Conservation (phyloP, 2,329 filamentous ascomycete genomes). For the Venturia oleaginea region DNA sequence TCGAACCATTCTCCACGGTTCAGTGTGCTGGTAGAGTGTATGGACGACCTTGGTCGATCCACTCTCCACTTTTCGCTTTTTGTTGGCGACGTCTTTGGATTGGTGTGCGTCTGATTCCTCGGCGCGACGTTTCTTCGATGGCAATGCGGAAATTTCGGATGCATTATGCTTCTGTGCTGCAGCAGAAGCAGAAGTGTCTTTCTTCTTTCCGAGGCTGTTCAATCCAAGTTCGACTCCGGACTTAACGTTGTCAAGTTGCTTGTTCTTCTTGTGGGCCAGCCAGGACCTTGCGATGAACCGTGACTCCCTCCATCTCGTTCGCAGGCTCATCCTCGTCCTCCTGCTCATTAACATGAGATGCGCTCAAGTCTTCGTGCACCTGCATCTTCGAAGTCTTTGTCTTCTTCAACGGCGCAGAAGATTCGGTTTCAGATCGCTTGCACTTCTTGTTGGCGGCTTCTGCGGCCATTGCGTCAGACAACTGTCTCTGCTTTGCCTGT, state of each 20-base stretch:
- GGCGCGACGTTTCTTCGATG: not conserved
- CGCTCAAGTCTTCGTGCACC: not conserved
- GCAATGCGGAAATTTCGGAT: not conserved
- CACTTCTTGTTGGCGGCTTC: not conserved
- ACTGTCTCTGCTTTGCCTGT: not conserved
- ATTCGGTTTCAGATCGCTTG: not conserved
- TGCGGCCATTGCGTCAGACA: not conserved
- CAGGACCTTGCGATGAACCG: not conserved
- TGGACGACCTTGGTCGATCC: not conserved
- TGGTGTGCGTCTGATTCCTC: not conserved
- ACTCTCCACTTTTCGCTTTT: not conserved
- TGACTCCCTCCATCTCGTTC: not conserved
- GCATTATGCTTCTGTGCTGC: not conserved
- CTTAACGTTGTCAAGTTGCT: not conserved
- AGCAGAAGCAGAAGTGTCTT: not conserved
- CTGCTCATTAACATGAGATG: not conserved
- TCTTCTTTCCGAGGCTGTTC: not conserved
- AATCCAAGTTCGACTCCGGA: not conserved
- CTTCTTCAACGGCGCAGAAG: not conserved
- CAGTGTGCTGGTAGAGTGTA: not conserved
- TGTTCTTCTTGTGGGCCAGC: not conserved
- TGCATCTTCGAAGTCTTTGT: not conserved
- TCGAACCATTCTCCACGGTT: not conserved
- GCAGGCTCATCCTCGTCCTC: not conserved
- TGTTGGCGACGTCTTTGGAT: not conserved